phyloP scores from a whole-genome alignment of 306 rosid species.

The Boehmeria nivea region DNA sequence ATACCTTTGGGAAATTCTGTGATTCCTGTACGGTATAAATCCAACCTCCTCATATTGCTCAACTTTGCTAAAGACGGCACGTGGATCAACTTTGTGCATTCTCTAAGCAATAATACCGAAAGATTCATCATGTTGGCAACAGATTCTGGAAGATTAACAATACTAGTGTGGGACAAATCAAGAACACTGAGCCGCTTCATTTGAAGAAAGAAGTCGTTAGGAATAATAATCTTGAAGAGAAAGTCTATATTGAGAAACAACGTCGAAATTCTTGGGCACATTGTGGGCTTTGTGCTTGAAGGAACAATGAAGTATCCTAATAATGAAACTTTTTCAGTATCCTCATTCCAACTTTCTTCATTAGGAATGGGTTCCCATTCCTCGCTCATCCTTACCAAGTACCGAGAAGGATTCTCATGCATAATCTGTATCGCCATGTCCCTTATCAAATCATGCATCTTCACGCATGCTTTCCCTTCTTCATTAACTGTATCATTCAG shows the following conservation, averaged over 20 bases:
- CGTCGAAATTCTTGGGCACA: slow-evolving; percentile 15
- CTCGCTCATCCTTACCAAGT: not conserved
- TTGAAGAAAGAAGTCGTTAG: slow-evolving; percentile 2
- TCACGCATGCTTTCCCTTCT: not conserved
- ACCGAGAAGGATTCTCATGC: not conserved
- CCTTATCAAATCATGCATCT: slow-evolving; percentile 18
- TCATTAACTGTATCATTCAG: not conserved
- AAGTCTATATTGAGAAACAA: not conserved
- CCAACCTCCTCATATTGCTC: not conserved
- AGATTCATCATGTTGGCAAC: slow-evolving; percentile 10
- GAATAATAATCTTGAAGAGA: not conserved
- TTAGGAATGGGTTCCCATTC: too few species aligned
- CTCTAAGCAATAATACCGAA: not conserved
- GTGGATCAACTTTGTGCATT: not conserved
- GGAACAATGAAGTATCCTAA: not conserved
- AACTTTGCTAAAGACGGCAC: slow-evolving; percentile 12
- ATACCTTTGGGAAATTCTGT: slow-evolving; percentile 4
- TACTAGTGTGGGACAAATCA: not conserved
- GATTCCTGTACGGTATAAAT: not conserved
- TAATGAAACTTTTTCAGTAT: not conserved
- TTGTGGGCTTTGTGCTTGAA: not conserved
- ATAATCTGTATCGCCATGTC: slow-evolving; percentile 10
- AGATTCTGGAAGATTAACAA: not conserved
- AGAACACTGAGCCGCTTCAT: slow-evolving; percentile 8
- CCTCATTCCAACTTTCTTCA: not conserved